Percentiles rank a stretch among this genome's conserved stretches.
Conservation (phyloP, 306 rosid genomes). For the Cicer cuneatum region DNA sequence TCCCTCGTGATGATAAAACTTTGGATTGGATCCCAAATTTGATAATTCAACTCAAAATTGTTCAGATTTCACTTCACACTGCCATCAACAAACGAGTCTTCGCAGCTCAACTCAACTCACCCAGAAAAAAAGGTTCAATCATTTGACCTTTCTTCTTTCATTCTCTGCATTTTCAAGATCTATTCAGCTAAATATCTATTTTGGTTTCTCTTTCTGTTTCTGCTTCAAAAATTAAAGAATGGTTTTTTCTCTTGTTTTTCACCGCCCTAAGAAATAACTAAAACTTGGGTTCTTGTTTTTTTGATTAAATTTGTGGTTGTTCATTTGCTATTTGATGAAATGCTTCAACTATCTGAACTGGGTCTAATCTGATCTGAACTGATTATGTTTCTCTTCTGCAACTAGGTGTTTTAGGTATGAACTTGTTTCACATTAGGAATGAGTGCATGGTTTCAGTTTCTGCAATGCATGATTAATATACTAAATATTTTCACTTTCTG, state of each 20-base stretch:
- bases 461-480: background rate
- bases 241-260: slow-evolving; percentile 19
- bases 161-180: slow-evolving; percentile 47
- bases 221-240: slow-evolving; percentile 20
- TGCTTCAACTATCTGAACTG: slow-evolving; percentile 30
- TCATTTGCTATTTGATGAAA: slow-evolving; percentile 34
- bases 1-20: background rate
- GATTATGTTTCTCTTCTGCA: slow-evolving; percentile 29
- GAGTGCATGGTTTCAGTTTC: slow-evolving; percentile 22
- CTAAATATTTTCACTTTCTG: background rate
- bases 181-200: slow-evolving; percentile 31
- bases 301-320: slow-evolving; percentile 1
- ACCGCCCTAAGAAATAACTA: background rate
- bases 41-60: slow-evolving; percentile 20
- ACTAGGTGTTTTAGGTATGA: background rate
- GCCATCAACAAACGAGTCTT: background rate
- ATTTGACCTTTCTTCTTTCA: slow-evolving; percentile 41
- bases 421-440: slow-evolving; percentile 6
- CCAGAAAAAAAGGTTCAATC: slow-evolving; percentile 31
- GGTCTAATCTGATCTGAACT: slow-evolving; percentile 41
- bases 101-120: slow-evolving; percentile 38
- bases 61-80: slow-evolving; percentile 22
- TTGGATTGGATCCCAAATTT: slow-evolving; percentile 44
- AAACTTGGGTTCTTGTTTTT: slow-evolving; percentile 15
- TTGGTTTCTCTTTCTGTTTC: background rate